Conservation (phyloP, 169 alveolate species). For the Perkinsus marinus region DNA sequence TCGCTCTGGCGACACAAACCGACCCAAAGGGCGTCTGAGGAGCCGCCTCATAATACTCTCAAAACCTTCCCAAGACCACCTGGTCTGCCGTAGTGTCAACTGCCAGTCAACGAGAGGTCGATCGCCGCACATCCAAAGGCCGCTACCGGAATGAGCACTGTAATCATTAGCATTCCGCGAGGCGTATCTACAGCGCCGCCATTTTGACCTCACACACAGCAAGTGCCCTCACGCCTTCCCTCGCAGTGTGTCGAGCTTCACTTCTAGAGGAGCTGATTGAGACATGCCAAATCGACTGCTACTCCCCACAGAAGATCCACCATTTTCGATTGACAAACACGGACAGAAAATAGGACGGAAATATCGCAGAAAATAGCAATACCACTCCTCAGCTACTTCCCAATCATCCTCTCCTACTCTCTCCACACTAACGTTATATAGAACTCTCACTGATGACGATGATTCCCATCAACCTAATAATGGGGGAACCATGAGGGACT, state of each 20-base stretch:
- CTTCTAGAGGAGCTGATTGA: neutral
- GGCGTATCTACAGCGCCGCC: neutral
- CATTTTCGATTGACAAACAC: neutral
- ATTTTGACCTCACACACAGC: neutral
- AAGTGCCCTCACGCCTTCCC: neutral
- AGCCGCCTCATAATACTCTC: too few species aligned
- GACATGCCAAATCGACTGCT: neutral
- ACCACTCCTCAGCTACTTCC: neutral
- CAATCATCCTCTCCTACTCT: neutral
- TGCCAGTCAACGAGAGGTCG: neutral
- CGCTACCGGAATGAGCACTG: neutral
- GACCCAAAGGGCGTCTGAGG: neutral
- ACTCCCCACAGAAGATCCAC: neutral
- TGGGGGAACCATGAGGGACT: neutral
- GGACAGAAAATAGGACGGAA: neutral
- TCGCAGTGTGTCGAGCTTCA: neutral
- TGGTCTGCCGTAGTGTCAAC: neutral
- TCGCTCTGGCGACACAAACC: neutral
- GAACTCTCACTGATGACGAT: too few species aligned
- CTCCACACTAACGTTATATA: neutral
- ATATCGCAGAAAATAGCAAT: neutral
- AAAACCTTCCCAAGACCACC: neutral
- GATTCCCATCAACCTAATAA: too few species aligned
- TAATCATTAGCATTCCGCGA: neutral
- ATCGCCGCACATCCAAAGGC: neutral